Conservation (phyloP, 164 flowering plant genomes). For the Nelumbo lutea region DNA sequence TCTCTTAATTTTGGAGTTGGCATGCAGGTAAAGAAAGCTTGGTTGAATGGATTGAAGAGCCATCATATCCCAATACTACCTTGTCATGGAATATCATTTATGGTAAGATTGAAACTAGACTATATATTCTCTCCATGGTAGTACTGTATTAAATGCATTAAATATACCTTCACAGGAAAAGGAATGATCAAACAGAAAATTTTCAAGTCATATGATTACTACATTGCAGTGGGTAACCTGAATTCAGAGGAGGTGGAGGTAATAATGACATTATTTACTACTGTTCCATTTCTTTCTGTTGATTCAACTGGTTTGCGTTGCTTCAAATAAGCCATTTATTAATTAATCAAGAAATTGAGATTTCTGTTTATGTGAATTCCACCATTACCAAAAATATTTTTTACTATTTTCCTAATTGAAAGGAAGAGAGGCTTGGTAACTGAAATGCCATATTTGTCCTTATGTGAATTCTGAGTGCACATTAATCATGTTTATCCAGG, state of each 20-base stretch:
- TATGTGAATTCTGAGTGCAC: too few species aligned
- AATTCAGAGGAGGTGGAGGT: constrained; percentile 56
- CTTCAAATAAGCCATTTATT: not conserved
- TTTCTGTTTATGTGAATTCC: not conserved
- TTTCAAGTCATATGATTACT: constrained; percentile 41
- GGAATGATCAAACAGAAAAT: constrained; percentile 54
- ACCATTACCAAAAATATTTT: not conserved
- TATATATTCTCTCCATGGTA: not conserved
- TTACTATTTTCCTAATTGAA: too few species aligned
- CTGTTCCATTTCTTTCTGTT: not conserved
- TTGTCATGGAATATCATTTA: constrained; percentile 65
- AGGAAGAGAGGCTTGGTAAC: too few species aligned
- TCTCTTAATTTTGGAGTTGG: constrained; percentile 4
- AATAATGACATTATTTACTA: constrained; percentile 6
- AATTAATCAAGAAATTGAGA: not conserved
- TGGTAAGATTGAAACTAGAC: constrained; percentile 33
- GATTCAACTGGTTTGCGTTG: constrained; percentile 1
- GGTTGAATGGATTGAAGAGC: constrained; percentile 60
- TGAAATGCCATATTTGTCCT: too few species aligned
- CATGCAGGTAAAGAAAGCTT: constrained; percentile 63
- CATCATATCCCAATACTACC: constrained; percentile 61
- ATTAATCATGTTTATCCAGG: too few species aligned
- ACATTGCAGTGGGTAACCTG: constrained; percentile 66
- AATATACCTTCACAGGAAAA: constrained; percentile 36
- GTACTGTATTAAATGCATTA: not conserved